Base-by-base conservation (phyloP, 176 grass and related monocot species). In the Pharus latifolius region DNA sequence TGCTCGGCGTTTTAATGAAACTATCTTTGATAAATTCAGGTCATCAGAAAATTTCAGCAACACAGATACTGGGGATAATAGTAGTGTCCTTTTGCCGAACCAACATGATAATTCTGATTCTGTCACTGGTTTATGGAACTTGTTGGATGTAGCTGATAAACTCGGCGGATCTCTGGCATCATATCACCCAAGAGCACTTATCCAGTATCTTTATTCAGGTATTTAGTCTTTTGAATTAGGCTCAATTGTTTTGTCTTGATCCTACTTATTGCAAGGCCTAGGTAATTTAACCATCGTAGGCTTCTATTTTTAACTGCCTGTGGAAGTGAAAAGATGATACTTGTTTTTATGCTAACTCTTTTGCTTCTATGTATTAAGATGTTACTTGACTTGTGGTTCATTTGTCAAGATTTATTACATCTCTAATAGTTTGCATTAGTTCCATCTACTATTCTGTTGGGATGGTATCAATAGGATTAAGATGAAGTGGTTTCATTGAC, bases 171-270 rank as follows among this genome's bases (percentile, higher is more conserved):
- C 71, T 67, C 76, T 97, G 68, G 43, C 86, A 70, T 67, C 83
- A 9, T 92, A 88, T 84, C 83, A 92, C 74, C 86, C 94, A 65
- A 79, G 49, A 78, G 80, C 83, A 79, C 72, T 97, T 78, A 43
- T 97, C 56, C 81, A 90, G 28, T 63, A 76, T 83, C 87, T 97
- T 83, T 97, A 83, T 92, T 87, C 94, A 92, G 94, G 94, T 97
- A 75, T 37, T 60, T 3, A 70, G 7, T 60, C 12, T 77, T 49
- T 53, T 50, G 7, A 49, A 75, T 64, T 65, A 48, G 48, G 22
- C 47, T 70, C 28, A 33, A 49, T 28, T 26, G 40, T 44, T 40
- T n/a, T 57, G 30, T 73, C 38, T 54, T 13, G 54, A 59, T 41
- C 47, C 17, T 56, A 72, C 60, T 41, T 13, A 32, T 52, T 31